Evolutionary conservation across 495 filamentous ascomycete genomes (phyloP), one percentile per base, ranked within the genome.

Genomic region (Saxophila tyrrhenica): DNA sequence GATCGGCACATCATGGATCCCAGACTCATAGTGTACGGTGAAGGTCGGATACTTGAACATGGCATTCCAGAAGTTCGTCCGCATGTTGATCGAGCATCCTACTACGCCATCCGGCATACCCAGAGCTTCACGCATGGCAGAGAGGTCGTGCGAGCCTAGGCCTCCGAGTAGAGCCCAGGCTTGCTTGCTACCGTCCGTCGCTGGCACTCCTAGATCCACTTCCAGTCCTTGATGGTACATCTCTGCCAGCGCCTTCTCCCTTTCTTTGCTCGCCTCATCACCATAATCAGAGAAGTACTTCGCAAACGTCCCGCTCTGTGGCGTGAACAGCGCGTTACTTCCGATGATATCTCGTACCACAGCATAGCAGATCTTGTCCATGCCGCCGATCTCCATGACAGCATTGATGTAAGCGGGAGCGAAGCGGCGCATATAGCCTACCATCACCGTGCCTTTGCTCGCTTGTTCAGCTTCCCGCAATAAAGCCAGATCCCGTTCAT

Each of bases 381-480:
- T 61, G 0, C 46, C 56, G 3, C 66, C 66, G 3, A 81, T 69
- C 52, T 80, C 73, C 49, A 73, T 69, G 44, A 79, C 71, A 15
- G 74, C 65, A n/a, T 72, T 67, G 5, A 66, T 62, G 57, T 76
- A 77, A 24, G 69, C 68, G 0, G 76, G 67, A 2, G 78, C 77
- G 56, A 79, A 78, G 43, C 79, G 70, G 17, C 77, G 68, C 58
- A 75, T 76, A 44, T 72, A 77, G 0, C 77, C 75, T 17, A 83
- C 73, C 50, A 83, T 78, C 25, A 82, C 67, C 9, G 55, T 67
- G 61, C 21, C 60, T 54, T 54, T 65, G 48, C 56, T 60, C 17
- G 57, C 56, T 38, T 62, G 55, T 51, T 75, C 70, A 0, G 75
- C 78, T 0, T 66, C 68, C 25, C 71, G 61, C 48, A 79, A 73